These are phyloP conservation scores for Kalmusia sp. DNA, from an alignment of 2,329 filamentous ascomycete genomes.

Conservation along the genomic window DNA sequence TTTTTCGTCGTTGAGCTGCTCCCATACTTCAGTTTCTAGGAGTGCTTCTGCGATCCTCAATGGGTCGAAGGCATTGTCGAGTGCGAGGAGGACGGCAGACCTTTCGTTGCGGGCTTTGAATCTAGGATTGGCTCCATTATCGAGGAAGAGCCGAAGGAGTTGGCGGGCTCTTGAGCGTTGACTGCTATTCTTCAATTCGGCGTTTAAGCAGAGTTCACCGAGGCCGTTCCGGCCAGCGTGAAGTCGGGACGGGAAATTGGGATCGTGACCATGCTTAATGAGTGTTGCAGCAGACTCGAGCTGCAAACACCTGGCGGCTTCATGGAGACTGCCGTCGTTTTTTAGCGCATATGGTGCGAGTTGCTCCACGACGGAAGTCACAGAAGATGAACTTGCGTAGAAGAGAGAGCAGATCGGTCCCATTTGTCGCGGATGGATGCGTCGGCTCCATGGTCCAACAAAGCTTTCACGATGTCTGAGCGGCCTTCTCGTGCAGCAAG, in stretches of 20 bases:
- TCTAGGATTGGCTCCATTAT: slow-evolving; percentile 63
- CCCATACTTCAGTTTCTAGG: slow-evolving; percentile 70
- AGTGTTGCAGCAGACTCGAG: slow-evolving; percentile 63
- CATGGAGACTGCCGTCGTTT: slow-evolving; percentile 72
- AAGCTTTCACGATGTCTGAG: slow-evolving; percentile 63
- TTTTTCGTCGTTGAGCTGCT: slow-evolving; percentile 67
- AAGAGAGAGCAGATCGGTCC: slow-evolving; percentile 67
- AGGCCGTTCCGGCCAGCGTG: slow-evolving; percentile 70
- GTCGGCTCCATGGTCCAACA: slow-evolving; percentile 66
- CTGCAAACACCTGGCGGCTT: slow-evolving; percentile 67
- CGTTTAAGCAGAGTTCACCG: slow-evolving; percentile 68
- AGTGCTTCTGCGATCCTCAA: slow-evolving; percentile 64
- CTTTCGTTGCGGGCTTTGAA: slow-evolving; percentile 63
- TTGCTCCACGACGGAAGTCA: slow-evolving; percentile 40
- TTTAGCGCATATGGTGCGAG: slow-evolving; percentile 64
- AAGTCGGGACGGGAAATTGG: slow-evolving; percentile 69
- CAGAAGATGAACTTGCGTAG: slow-evolving; percentile 59
- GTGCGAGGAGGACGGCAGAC: slow-evolving; percentile 65
- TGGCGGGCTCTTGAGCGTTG: slow-evolving; percentile 42
- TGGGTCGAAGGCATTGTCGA: slow-evolving; percentile 63
- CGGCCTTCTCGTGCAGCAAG: slow-evolving; percentile 64
- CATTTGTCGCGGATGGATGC: slow-evolving; percentile 64
- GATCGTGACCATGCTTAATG: slow-evolving; percentile 65
- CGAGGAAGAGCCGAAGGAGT: slow-evolving; percentile 63
- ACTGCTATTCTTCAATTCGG: slow-evolving; percentile 52